A percentile compares a stretch with the other conserved stretches of the same genome.
phyloP scores from a whole-genome alignment of 768 basidiomycete genomes.

The Auricularia cornea region DNA sequence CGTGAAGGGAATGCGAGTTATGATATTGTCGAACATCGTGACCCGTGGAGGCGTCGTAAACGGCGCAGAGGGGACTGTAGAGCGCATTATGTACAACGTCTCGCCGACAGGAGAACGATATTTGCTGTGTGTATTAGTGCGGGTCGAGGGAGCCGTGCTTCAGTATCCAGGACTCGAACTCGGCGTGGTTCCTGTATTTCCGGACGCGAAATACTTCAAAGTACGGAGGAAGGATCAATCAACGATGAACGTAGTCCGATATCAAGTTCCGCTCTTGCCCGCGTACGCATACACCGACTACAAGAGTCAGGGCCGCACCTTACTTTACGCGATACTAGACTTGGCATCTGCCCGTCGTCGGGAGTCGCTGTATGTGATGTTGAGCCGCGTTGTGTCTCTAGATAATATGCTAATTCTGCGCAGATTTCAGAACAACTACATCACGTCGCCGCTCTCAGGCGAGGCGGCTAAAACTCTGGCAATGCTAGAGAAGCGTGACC shows the following conservation, averaged over 20 bases:
- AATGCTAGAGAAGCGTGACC: too few relatives aligned
- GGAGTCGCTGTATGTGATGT: slow-evolving; percentile 2
- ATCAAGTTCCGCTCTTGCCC: slow-evolving; percentile 4
- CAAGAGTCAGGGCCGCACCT: slow-evolving; percentile 3
- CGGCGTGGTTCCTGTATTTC: neutral
- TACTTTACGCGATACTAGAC: neutral
- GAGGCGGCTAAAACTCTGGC: too few relatives aligned
- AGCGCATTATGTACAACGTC: neutral
- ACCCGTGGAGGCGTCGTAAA: neutral
- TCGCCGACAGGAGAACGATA: neutral
- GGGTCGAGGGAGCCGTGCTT: neutral
- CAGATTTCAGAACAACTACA: neutral
- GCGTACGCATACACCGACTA: slow-evolving; percentile 8
- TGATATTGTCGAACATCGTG: too few relatives aligned
- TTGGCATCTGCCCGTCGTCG: neutral
- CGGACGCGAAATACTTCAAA: neutral
- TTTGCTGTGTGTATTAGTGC: neutral
- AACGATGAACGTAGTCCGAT: neutral
- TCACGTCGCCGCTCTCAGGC: neutral
- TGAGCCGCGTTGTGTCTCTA: neutral
- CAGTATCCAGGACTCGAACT: neutral
- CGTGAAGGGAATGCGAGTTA: too few relatives aligned
- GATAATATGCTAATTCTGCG: neutral
- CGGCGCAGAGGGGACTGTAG: neutral
- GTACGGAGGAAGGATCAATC: neutral